Conservation (phyloP, 2,329 filamentous ascomycete species). For the Colletotrichum sp. region DNA sequence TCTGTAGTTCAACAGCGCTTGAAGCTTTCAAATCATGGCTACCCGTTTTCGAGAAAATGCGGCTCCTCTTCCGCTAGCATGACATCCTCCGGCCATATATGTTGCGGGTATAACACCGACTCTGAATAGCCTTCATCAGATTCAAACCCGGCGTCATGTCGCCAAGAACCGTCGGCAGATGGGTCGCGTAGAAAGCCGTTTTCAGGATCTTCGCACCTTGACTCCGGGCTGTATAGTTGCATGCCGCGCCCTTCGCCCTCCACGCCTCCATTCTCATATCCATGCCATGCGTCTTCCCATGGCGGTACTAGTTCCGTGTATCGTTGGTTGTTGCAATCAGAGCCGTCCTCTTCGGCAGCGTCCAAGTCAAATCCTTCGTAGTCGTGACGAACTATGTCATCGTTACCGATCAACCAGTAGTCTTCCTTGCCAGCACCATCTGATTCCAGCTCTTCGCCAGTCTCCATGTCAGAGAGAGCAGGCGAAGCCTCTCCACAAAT, state of each 20-base stretch:
- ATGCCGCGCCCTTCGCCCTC: background rate
- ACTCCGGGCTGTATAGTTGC: background rate
- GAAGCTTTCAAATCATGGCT: background rate
- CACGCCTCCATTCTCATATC: background rate
- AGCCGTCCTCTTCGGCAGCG: background rate
- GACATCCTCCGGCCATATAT: background rate
- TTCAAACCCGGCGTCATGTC: background rate
- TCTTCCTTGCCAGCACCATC: background rate
- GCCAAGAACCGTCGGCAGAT: background rate
- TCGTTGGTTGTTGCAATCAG: background rate
- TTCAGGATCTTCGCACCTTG: background rate
- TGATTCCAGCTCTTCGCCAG: background rate
- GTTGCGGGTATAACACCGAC: background rate
- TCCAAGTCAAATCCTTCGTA: background rate
- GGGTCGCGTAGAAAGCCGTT: background rate
- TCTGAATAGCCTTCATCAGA: background rate
- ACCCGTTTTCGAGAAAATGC: background rate
- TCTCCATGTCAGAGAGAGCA: background rate
- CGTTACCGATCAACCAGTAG: background rate
- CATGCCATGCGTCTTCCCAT: background rate
- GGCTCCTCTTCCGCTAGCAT: background rate
- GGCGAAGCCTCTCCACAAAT: background rate
- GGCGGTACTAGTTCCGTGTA: background rate
- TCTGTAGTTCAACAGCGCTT: slow-evolving; percentile 19
- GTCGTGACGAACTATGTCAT: background rate